Evolutionary conservation across 2,329 filamentous ascomycete species (phyloP), one percentile per base, ranked within the genome.

Genomic region (Neofusicoccum laricinum): DNA sequence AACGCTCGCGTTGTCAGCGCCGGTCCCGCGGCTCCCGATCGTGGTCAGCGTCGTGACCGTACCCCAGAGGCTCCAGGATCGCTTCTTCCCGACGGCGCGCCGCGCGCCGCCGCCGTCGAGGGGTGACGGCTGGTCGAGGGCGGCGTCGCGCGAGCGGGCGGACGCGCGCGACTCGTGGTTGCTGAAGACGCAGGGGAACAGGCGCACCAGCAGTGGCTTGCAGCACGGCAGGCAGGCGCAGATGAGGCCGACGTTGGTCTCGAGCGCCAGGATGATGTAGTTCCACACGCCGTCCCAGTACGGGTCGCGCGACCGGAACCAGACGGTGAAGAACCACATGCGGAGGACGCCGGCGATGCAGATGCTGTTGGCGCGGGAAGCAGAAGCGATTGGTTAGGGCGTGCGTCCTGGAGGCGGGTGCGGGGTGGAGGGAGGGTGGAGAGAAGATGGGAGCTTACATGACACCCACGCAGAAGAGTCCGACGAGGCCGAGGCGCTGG

Each of bases 131-230:
- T n/a, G n/a, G n/a, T n/a, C n/a, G n/a, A 30, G 4, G 25, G 25
- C 25, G 25, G 4, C 25, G 1, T 30, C 25, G 25, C 25, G 25
- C 7, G 25, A 30, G 4, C 25, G 25, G 4, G 25, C 25, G 4
- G 11, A 15, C 17, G 21, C 21, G 12, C 53, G 53, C 2, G 38
- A 57, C 5, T 58, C 25, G 40, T 17, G 19, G 19, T 53, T 50
- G 63, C 40, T 30, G 63, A 61, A 58, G 45, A 48, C 25, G 51
- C 34, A 59, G 36, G 90, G 85, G 64, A 93, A 87, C 17, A 73
- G 32, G 12, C 57, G 61, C 49, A 70, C 69, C 64, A 76, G 65
- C 8, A 75, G 66, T 2, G 74, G 74, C 62, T 75, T 75, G 66
- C 70, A 72, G 38, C 70, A 70, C 1, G 72, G 72, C 3, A 76